Conservation (phyloP, 2,329 filamentous ascomycete genomes). For the Elsinoe arachidis region DNA sequence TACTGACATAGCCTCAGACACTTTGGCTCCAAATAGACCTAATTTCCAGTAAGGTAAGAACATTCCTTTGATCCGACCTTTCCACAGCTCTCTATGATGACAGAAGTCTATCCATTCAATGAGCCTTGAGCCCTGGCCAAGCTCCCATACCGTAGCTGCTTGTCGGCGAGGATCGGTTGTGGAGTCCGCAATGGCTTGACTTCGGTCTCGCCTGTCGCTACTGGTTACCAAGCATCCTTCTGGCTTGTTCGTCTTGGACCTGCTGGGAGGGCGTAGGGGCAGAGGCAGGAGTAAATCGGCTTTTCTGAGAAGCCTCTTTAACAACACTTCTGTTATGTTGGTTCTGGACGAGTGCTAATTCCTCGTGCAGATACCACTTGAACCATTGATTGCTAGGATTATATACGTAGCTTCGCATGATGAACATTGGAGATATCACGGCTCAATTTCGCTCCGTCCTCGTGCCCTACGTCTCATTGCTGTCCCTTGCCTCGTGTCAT, state of each 20-base stretch:
- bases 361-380: not conserved
- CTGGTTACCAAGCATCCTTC: constrained; percentile 27
- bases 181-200: constrained; percentile 24
- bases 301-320: constrained; percentile 25
- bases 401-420: not conserved
- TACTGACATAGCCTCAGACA: not conserved
- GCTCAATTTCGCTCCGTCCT: too few relatives aligned
- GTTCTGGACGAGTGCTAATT: not conserved
- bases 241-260: constrained; percentile 29
- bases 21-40: not conserved
- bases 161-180: constrained; percentile 32
- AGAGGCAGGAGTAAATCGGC: constrained; percentile 32
- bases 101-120: constrained; percentile 35
- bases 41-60: not conserved
- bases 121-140: constrained; percentile 30
- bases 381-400: not conserved
- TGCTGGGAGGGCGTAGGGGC: constrained; percentile 27
- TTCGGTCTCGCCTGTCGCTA: constrained; percentile 21
- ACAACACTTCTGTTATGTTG: not conserved
- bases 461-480: not conserved
- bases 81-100: constrained; percentile 25
- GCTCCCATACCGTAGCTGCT: constrained; percentile 31
- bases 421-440: not conserved
- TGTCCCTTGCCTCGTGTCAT: constrained; percentile 6
- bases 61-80: not conserved